Conservation (phyloP, 1,139 yeast genomes). For the Candida glucosophila region DNA sequence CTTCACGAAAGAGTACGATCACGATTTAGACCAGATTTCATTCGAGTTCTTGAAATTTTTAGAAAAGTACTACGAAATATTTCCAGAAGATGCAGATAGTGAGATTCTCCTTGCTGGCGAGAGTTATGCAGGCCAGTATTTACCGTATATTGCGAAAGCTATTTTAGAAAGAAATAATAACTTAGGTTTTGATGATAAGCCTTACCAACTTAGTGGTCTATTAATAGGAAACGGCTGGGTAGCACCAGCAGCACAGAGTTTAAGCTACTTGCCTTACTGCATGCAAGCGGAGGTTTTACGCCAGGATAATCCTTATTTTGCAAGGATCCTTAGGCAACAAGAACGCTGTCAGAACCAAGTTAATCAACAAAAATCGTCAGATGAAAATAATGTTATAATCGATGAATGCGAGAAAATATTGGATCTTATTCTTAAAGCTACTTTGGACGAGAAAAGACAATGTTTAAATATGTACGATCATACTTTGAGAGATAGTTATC, state of each 20-base stretch:
- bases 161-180: slow-evolving; percentile 42
- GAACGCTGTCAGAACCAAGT: slow-evolving; percentile 55
- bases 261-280: slow-evolving; percentile 72
- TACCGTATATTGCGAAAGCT: slow-evolving; percentile 75
- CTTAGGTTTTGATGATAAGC: slow-evolving; percentile 12
- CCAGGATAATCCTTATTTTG: slow-evolving; percentile 28
- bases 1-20: slow-evolving; percentile 41
- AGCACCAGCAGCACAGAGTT: slow-evolving; percentile 79
- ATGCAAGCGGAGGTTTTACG: slow-evolving; percentile 50
- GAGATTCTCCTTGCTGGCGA: slow-evolving; percentile 85
- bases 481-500: slow-evolving; percentile 60
- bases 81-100: slow-evolving; percentile 63
- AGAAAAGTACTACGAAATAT: slow-evolving; percentile 54
- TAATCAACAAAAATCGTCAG: slow-evolving; percentile 19
- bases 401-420: slow-evolving; percentile 43
- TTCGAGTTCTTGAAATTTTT: slow-evolving; percentile 58
- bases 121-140: slow-evolving; percentile 94
- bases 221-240: slow-evolving; percentile 95
- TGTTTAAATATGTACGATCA: slow-evolving; percentile 84
- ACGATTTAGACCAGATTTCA: slow-evolving; percentile 52
- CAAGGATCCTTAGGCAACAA: slow-evolving; percentile 38
- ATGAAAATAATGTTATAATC: slow-evolving; percentile 23
- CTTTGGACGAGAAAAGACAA: slow-evolving; percentile 23
- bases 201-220: slow-evolving; percentile 55
- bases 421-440: slow-evolving; percentile 28